Base-by-base conservation (phyloP, 306 rosid species). In the Malus orientalis region DNA sequence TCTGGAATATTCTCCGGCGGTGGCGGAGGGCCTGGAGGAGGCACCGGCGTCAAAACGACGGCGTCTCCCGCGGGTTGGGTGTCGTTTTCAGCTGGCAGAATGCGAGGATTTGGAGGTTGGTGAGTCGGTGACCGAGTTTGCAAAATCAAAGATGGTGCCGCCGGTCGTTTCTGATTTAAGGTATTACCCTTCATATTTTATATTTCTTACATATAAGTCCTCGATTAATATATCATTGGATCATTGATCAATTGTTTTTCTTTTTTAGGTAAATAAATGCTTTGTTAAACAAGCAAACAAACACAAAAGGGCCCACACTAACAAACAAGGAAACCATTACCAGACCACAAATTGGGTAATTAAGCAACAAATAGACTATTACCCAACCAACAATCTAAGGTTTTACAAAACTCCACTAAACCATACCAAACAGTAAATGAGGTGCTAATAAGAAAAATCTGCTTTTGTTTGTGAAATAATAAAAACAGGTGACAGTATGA, bases 1-100 rank as follows among this genome's bases (percentile, higher is more conserved):
- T 62, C 67, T 11, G 84, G 74, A 79, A 66, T 69, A 60, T 70
- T 29, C 7, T 64, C 54, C 4, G 27, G 45, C 5, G 47, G 4
- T 19, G 47, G 14, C 7, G 57, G 77, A 44, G 11, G 9, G 25
- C 11, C 72, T 6, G 64, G 42, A 71, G 82, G 89, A 82, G 87
- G 77, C 93, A 82, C 96, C 97, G 90, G 90, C 90, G 91, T 40
- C 68, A 67, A 83, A 81, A 86, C 97, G 91, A 85, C 96, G 94
- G 93, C 80, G 89, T 78, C 92, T 85, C 90, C 87, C 68, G 40
- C 2, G 33, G 63, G 33, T 58, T 58, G 20, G 42, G 9, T 18
- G 57, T 14, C 40, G 16, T 73, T 19, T 53, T 72, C 44, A 7
- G 61, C 65, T 70, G 77, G 71, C 19, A 32, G 45, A 12, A 19